A percentile compares a stretch with the other conserved stretches of the same genome.
These are phyloP conservation scores for Arxiozyma telluris DNA, from an alignment of 1,139 yeast species.

Conservation along the genomic window DNA sequence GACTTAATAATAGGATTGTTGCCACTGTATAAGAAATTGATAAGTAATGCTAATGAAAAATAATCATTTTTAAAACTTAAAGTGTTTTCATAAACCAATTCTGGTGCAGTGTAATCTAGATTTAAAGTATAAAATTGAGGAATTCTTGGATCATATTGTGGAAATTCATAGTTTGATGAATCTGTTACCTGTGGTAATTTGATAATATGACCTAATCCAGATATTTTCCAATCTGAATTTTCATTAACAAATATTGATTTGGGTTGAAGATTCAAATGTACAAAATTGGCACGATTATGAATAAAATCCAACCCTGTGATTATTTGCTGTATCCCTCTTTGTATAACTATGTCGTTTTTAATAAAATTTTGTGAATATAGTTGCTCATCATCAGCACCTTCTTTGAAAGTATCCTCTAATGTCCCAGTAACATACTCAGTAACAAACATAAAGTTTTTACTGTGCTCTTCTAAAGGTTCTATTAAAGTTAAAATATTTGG, in stretches of 20 bases:
- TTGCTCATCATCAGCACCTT: conserved; percentile 24
- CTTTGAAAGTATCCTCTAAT: conserved; percentile 37
- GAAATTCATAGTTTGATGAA: conserved; percentile 34
- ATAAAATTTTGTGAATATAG: conserved; percentile 23
- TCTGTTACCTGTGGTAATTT: conserved; percentile 38
- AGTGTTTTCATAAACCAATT: conserved; percentile 49
- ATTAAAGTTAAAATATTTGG: conserved; percentile 76
- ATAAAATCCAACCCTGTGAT: conserved; percentile 74
- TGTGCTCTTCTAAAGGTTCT: conserved; percentile 84
- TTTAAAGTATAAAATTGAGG: conserved; percentile 66
- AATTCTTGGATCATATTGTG: conserved; percentile 54
- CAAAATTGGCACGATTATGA: conserved; percentile 64
- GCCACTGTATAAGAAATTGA: conserved; percentile 56
- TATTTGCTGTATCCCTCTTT: conserved; percentile 75
- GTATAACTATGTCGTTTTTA: conserved; percentile 62
- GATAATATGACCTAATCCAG: conserved; percentile 53
- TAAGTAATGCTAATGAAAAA: conserved; percentile 71
- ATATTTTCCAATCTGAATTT: conserved; percentile 89
- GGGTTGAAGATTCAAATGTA: conserved; percentile 77
- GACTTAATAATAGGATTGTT: conserved; percentile 37
- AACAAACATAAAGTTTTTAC: conserved; percentile 70
- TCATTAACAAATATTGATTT: conserved; percentile 64
- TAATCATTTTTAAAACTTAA: conserved; percentile 67
- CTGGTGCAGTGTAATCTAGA: conserved; percentile 72
- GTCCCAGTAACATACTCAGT: conserved; percentile 66